phyloP scores from a whole-genome alignment of 2,329 filamentous ascomycete genomes.

The Microthyrium microscopicum region DNA sequence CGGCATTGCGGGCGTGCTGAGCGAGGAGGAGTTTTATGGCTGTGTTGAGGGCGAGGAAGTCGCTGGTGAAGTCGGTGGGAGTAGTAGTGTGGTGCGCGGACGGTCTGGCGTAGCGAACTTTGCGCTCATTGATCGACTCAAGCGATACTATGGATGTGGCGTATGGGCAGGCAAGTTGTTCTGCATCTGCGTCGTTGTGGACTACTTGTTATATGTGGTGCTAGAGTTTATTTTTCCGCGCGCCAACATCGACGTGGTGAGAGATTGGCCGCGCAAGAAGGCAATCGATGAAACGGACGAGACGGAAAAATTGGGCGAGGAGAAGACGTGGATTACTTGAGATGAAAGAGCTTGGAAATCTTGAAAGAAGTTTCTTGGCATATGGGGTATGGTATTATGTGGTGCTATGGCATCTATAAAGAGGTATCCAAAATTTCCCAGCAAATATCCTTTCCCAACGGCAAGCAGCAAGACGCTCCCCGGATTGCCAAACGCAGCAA shows the following conservation, averaged over 20 bases:
- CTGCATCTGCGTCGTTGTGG: constrained; percentile 82
- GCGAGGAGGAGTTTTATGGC: constrained; percentile 77
- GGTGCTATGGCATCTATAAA: too few species aligned
- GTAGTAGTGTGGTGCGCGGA: constrained; percentile 54
- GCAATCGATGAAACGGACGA: neutral
- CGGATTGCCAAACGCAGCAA: too few species aligned
- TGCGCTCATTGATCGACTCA: constrained; percentile 82
- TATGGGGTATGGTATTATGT: too few species aligned
- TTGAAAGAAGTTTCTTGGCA: too few species aligned
- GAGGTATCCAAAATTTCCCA: too few species aligned
- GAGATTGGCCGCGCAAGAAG: constrained; percentile 79
- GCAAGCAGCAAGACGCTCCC: too few species aligned
- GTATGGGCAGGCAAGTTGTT: constrained; percentile 98
- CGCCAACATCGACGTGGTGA: constrained; percentile 72
- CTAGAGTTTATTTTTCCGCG: constrained; percentile 77
- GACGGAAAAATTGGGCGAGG: neutral
- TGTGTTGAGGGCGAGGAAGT: constrained; percentile 42
- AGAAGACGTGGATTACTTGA: too few species aligned
- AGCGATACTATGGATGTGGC: constrained; percentile 93
- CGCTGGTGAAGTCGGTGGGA: constrained; percentile 1
- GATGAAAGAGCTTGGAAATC: too few species aligned
- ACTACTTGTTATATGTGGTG: constrained; percentile 80
- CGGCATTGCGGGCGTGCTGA: constrained; percentile 73
- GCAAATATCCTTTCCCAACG: too few species aligned
- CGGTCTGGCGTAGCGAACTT: constrained; percentile 63